Conservation (phyloP, 2,329 filamentous ascomycete genomes). For the Paraphoma sp. region DNA sequence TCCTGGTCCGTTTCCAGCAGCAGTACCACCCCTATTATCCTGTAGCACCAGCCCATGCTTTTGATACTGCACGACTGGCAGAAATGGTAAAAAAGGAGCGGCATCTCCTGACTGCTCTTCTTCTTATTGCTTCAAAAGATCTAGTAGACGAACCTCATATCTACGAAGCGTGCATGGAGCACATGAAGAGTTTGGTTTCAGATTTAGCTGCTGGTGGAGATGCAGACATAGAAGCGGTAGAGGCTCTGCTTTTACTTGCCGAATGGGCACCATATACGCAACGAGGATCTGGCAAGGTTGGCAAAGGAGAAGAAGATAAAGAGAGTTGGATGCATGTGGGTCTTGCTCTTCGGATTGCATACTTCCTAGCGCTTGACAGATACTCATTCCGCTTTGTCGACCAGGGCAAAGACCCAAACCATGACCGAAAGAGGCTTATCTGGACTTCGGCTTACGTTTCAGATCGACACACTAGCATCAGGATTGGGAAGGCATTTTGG, state of each 20-base stretch:
- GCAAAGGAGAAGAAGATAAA: conserved; percentile 75
- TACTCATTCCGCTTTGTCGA: conserved; percentile 70
- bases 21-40: conserved; percentile 75
- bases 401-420: conserved; percentile 64
- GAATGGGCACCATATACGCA: conserved; percentile 76
- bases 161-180: conserved; percentile 70
- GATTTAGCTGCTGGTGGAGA: conserved; percentile 70
- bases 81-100: conserved; percentile 67
- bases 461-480: conserved; percentile 65
- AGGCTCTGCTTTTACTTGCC: conserved; percentile 72
- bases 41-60: conserved; percentile 67
- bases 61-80: conserved; percentile 61
- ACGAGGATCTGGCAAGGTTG: conserved; percentile 67
- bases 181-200: conserved; percentile 74
- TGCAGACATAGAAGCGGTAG: conserved; percentile 73
- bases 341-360: conserved; percentile 71
- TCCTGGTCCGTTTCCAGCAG: conserved; percentile 66
- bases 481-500: conserved; percentile 77
- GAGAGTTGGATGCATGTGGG: conserved; percentile 81
- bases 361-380: conserved; percentile 73
- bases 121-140: conserved; percentile 75
- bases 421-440: conserved; percentile 69
- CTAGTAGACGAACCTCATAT: conserved; percentile 68
- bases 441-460: conserved; percentile 64
- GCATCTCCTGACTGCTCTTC: conserved; percentile 72